Base-by-base conservation (phyloP, 2,329 filamentous ascomycete genomes). In the Ilyonectria destructans region DNA sequence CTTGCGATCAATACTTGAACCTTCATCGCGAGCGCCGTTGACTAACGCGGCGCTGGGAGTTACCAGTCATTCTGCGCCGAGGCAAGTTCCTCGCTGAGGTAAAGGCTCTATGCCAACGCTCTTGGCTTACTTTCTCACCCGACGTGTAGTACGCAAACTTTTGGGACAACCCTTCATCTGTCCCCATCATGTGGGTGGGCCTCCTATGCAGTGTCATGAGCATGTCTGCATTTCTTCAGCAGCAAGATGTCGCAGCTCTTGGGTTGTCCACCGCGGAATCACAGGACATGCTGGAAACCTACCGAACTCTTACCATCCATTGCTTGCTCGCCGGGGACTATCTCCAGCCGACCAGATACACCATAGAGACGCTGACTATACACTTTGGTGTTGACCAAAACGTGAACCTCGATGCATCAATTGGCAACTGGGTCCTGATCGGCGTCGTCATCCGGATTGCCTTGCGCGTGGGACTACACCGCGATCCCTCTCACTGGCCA, bases 341-440 rank as follows among this genome's bases (percentile, higher is more conserved):
- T 57, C 55, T 74, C 3, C 67, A 48, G 13, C 62, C 71, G 29
- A 69, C 55, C 37, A 60, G 43, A 13, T 66, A 74, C 21, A 70
- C 69, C 6, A 61, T 72, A 8, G 71, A 72, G 62, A 67, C 71
- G 0, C 55, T 72, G 5, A 58, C 67, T 15, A n/a, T 74, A 21
- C 67, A 70, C 5, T 74, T 74, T 49, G 67, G 57, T 2, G 29
- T 72, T 40, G 69, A 74, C 12, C 69, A 74, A 15, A 65, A 72
- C n/a, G 40, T 56, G 8, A 58, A 62, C 23, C 19, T 56, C 3
- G 65, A 67, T 29, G 59, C 64, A 35, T 57, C 65, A 10, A 62
- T 70, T 13, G 51, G 67, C 2, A 74, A 58, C 31, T 74, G 71
- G 71, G 51, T 70, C 19, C 40, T 74, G 2, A 58, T 72, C 55